Conservation (phyloP, 2,329 filamentous ascomycete species). For the Amesomyces nigricolor region DNA sequence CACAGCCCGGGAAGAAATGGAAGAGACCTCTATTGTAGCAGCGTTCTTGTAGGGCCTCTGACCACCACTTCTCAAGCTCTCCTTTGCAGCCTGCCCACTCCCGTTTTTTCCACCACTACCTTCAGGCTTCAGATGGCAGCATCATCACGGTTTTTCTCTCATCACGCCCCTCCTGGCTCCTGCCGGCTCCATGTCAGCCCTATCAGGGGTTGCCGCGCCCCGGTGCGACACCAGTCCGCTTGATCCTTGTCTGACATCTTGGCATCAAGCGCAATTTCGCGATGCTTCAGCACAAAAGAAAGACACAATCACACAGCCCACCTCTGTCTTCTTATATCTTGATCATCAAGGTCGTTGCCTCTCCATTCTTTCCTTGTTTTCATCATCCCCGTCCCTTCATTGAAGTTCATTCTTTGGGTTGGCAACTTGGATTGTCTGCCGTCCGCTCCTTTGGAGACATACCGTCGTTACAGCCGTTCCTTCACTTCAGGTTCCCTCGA, state of each 20-base stretch:
- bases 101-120: too few relatives aligned
- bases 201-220: neutral
- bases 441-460: conserved; percentile 1
- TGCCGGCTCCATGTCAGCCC: conserved; percentile 1
- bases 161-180: too few relatives aligned
- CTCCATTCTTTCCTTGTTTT: neutral
- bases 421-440: neutral
- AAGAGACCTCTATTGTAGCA: too few relatives aligned
- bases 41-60: too few relatives aligned
- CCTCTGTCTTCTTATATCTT: neutral
- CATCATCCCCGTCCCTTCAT: neutral
- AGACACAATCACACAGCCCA: neutral
- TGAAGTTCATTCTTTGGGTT: neutral
- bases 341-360: neutral
- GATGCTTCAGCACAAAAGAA: neutral
- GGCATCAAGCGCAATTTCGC: conserved; percentile 2
- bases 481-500: neutral
- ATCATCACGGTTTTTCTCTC: too few relatives aligned
- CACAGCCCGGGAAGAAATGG: too few relatives aligned
- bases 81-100: too few relatives aligned
- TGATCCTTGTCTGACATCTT: conserved; percentile 9
- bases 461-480: neutral
- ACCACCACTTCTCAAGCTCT: too few relatives aligned
- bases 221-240: conserved; percentile 4
- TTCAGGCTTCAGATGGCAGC: too few relatives aligned